Conservation (phyloP, 768 basidiomycete genomes). For the Mycena amicta region DNA sequence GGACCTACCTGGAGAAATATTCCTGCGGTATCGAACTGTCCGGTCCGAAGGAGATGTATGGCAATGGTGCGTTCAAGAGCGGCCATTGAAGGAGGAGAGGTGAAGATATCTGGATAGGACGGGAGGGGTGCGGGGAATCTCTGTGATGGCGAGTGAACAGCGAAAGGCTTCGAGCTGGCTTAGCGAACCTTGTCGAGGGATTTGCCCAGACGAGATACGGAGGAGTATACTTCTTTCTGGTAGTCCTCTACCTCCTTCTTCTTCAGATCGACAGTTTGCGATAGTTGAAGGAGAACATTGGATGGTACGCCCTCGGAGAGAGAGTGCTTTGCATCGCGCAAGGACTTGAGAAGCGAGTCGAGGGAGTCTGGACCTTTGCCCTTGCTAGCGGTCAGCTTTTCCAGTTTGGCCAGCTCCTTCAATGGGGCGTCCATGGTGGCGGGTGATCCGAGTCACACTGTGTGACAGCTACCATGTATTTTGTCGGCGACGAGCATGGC, state of each 20-base stretch:
- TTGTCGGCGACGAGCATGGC: conserved; percentile 83
- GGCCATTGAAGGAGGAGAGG: conserved; percentile 55
- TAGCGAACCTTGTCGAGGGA: conserved; percentile 82
- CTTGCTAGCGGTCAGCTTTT: conserved; percentile 58
- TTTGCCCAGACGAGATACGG: conserved; percentile 79
- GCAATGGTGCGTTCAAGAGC: conserved; percentile 75
- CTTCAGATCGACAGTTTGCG: conserved; percentile 61
- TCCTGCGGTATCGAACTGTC: conserved; percentile 77
- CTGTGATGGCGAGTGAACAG: conserved; percentile 36
- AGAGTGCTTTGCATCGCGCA: conserved; percentile 58
- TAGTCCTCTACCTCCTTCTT: conserved; percentile 88
- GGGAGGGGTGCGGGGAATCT: conserved; percentile 64
- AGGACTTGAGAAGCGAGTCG: conserved; percentile 59
- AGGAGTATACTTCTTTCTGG: conserved; percentile 86
- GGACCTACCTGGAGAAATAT: conserved; percentile 67
- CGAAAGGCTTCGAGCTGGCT: not conserved
- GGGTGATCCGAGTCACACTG: conserved; percentile 2
- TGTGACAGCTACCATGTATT: conserved; percentile 47
- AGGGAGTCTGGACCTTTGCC: conserved; percentile 57
- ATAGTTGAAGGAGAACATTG: conserved; percentile 46
- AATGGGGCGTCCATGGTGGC: conserved; percentile 67
- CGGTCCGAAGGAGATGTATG: conserved; percentile 77
- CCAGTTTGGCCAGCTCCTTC: conserved; percentile 80
- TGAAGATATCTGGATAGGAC: conserved; percentile 67
- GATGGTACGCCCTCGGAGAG: conserved; percentile 42